Evolutionary conservation across 768 basidiomycete genomes (phyloP).

Genomic region (Phlegmacium glaucopus): DNA sequence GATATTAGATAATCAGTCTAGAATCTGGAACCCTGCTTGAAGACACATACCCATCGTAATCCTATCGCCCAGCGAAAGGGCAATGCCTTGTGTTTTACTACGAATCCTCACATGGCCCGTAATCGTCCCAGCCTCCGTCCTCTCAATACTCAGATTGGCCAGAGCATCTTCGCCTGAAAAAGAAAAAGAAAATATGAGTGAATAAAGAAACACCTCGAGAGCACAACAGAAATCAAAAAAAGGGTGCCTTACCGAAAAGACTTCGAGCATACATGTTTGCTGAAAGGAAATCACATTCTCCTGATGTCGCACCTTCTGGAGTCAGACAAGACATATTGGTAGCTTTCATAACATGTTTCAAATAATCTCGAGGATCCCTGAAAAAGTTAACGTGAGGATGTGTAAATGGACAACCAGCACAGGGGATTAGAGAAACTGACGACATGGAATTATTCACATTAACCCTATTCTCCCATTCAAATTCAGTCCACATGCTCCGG

Average conservation of each 20-base stretch:
- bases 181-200: conserved; percentile 1
- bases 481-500: conserved; percentile 99
- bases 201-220: neutral
- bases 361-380: conserved; percentile 85
- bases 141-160: conserved; percentile 91
- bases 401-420: neutral
- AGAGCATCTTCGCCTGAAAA: conserved; percentile 98
- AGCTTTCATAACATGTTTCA: conserved; percentile 91
- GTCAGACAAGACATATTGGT: conserved; percentile 99
- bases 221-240: neutral
- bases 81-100: conserved; percentile 97
- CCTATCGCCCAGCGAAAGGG: conserved; percentile 87
- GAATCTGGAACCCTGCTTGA: neutral
- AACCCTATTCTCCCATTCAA: conserved; percentile 99
- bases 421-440: conserved; percentile 44
- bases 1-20: neutral
- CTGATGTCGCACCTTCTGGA: conserved; percentile 90
- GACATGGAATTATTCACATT: conserved; percentile 84
- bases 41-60: conserved; percentile 58
- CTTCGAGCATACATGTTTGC: conserved; percentile 96
- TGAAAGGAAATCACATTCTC: conserved; percentile 95
- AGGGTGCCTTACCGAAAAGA: conserved; percentile 80
- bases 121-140: conserved; percentile 75
- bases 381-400: neutral
- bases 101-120: conserved; percentile 94